Conservation (phyloP, 2,329 filamentous ascomycete genomes). For the Epichloe sp. region DNA sequence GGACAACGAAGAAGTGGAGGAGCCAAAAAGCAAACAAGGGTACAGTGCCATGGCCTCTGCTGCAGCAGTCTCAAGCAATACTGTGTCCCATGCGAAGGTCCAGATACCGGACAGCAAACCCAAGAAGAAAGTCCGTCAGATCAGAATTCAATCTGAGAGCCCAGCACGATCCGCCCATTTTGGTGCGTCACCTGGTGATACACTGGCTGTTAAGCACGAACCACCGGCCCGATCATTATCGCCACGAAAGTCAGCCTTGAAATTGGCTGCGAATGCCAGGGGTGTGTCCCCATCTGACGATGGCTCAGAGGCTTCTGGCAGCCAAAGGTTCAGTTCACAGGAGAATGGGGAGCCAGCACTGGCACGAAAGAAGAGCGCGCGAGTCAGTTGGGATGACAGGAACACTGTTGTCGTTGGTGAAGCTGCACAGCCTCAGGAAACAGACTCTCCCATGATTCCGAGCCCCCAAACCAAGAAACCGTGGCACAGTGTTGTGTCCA, state of each 20-base stretch:
- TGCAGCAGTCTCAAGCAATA: conserved; percentile 16
- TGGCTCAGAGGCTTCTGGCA: conserved; percentile 29
- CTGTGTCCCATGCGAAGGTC: not conserved
- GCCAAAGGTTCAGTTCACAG: conserved; percentile 13
- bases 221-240: conserved; percentile 60
- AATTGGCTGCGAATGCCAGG: conserved; percentile 41
- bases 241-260: conserved; percentile 65
- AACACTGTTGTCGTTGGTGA: conserved; percentile 41
- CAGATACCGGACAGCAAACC: conserved; percentile 1
- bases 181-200: conserved; percentile 37
- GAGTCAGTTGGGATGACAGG: conserved; percentile 70
- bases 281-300: conserved; percentile 38
- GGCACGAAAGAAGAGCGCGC: conserved; percentile 48
- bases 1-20: conserved; percentile 24
- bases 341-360: conserved; percentile 23
- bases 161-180: conserved; percentile 59
- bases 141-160: conserved; percentile 39
- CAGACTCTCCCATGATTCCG: conserved; percentile 26
- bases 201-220: conserved; percentile 47
- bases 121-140: conserved; percentile 10
- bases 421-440: conserved; percentile 22
- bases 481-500: conserved; percentile 39
- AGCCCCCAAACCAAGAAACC: conserved; percentile 26
- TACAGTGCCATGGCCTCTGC: conserved; percentile 12
- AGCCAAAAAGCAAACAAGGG: conserved; percentile 6